Base-by-base conservation (phyloP, 2,329 filamentous ascomycete species). In the Aspergillus aculeatus region DNA sequence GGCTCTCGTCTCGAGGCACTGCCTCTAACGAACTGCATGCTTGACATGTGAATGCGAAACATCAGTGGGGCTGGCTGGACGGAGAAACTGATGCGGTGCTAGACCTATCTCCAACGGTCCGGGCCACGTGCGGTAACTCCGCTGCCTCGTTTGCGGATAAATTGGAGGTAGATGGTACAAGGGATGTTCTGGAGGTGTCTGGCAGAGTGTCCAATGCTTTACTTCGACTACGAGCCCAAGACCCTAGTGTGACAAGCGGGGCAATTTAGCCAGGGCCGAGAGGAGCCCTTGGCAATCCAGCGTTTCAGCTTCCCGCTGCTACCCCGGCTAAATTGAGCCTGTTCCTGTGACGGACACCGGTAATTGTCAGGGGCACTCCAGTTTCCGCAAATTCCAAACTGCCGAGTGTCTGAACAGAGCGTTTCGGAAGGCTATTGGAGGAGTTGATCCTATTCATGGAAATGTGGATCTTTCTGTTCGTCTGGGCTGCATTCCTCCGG, bases 371-470 rank as follows among this genome's bases (percentile, higher is more conserved):
- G 38, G 38, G 16, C 38, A 44, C 16, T 44, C 38, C 38, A n/a
- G 35, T 11, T 53, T 41, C 31, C 47, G 51, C 12, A 24, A 32
- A n/a, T 6, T 6, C 5, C 5, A 53, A 38, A 16, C 21, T n/a
- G 31, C 35, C 23, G 23, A 6, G 41, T 53, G 35, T 53, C 38
- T 16, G 14, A 9, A 19, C n/a, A 44, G 38, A 44, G 38, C 16
- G 14, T 5, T n/a, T 44, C 1, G 16, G 11, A 4, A 35, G 14
- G 11, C 5, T 16, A 35, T 16, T 16, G 12, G 32, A 16, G 32
- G 5, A 9, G 12, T 23, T 26, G 23, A 24, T 31, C 14, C 29
- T 32, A 56, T 56, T 56, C 54, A 56, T 56, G 54, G 54, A 56
- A 56, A 16, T 35, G 32, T 56, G 54, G 47, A 48, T 11, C 12